Conservation (phyloP, 495 filamentous ascomycete genomes). For the Lindgomyces ingoldianus region DNA sequence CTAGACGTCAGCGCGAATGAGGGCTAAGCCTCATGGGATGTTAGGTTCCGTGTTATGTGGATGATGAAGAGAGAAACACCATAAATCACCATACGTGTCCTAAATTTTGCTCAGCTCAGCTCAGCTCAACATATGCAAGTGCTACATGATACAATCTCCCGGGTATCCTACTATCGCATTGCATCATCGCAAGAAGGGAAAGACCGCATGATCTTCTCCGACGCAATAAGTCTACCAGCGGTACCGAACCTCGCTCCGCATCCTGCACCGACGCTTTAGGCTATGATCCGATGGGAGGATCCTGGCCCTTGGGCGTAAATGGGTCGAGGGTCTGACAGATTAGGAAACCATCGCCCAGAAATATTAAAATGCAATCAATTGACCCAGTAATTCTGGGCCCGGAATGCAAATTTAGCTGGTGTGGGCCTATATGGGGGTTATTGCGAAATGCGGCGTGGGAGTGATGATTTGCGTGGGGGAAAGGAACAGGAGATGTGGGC, state of each 20-base stretch:
- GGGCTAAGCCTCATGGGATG: no score
- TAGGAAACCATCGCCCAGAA: not conserved
- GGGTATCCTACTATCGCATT: no score
- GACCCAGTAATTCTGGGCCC: not conserved
- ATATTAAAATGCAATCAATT: not conserved
- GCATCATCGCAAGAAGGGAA: not conserved
- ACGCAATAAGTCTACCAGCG: not conserved
- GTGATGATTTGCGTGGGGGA: not conserved
- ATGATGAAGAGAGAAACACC: no score
- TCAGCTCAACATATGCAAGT: no score
- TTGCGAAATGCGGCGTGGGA: not conserved
- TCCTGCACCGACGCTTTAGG: not conserved
- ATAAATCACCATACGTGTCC: no score
- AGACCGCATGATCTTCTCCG: not conserved
- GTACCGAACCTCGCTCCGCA: slow-evolving; percentile 7
- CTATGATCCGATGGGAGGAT: not conserved
- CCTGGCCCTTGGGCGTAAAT: not conserved
- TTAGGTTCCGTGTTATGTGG: no score
- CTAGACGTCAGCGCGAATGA: no score
- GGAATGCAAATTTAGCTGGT: not conserved
- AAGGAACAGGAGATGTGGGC: not conserved
- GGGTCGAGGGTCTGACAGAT: not conserved
- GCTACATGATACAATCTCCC: no score
- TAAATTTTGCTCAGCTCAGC: no score
- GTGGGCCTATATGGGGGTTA: not conserved